Percentiles rank a stretch among this genome's conserved stretches.
Conservation (phyloP, 768 basidiomycete species). For the Pleurotus pulmonarius region DNA sequence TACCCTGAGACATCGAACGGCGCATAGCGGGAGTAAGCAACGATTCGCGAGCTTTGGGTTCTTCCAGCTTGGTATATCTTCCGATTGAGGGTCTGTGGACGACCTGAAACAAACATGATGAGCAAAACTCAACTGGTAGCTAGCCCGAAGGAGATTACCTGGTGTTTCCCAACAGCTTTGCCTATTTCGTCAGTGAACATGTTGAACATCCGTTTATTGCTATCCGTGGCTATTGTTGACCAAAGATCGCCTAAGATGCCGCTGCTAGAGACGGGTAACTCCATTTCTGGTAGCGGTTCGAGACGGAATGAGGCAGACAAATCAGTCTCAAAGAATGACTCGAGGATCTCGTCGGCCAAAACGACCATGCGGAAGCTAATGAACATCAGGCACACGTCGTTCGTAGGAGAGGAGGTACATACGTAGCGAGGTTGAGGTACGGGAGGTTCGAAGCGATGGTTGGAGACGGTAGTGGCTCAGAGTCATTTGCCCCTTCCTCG, state of each 20-base stretch:
- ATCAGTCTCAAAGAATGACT: conserved; percentile 95
- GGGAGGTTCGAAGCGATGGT: conserved; percentile 75
- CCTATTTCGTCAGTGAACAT: conserved; percentile 92
- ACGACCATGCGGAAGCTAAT: conserved; percentile 96
- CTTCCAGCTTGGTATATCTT: conserved; percentile 76
- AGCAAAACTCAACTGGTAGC: not conserved
- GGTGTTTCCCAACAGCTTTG: conserved; percentile 90
- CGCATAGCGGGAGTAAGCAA: conserved; percentile 72
- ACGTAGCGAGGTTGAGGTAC: conserved; percentile 91
- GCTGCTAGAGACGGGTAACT: conserved; percentile 52
- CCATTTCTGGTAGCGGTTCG: conserved; percentile 65
- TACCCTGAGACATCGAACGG: conserved; percentile 53
- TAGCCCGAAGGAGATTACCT: conserved; percentile 35
- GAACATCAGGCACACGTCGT: not conserved
- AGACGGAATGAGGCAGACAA: conserved; percentile 85
- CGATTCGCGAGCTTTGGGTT: conserved; percentile 86
- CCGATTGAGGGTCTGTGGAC: conserved; percentile 82
- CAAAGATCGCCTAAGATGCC: conserved; percentile 81
- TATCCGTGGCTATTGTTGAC: conserved; percentile 86
- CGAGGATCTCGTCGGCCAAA: conserved; percentile 91
- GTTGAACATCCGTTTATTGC: conserved; percentile 92
- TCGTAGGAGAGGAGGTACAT: conserved; percentile 19
- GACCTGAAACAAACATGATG: conserved; percentile 36
- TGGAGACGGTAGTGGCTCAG: conserved; percentile 34
- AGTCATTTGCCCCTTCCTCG: conserved; percentile 25